phyloP scores from a whole-genome alignment of 129 eudicot genomes.

The Flaveria linearis region DNA sequence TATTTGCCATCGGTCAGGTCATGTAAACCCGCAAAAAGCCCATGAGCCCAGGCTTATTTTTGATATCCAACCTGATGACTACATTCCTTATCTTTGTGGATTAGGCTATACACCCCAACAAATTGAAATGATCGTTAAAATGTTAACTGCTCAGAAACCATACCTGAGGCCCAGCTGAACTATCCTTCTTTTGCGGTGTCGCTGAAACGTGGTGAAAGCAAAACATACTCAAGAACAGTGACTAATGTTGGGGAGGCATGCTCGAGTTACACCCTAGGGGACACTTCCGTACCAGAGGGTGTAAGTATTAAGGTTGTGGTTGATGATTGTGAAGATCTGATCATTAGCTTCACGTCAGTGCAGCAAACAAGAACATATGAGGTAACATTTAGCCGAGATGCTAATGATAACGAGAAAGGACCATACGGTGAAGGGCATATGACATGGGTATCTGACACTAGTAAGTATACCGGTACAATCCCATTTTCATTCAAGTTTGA shows the following conservation, averaged over 20 bases:
- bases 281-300: slow-evolving; percentile 30
- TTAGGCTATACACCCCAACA: slow-evolving; percentile 41
- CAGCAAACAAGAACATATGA: slow-evolving; percentile 39
- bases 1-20: slow-evolving; percentile 58
- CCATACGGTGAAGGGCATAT: slow-evolving; percentile 43
- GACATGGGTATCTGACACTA: slow-evolving; percentile 35
- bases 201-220: slow-evolving; percentile 19
- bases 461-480: slow-evolving; percentile 39
- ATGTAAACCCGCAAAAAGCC: slow-evolving; percentile 56
- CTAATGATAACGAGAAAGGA: not conserved
- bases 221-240: slow-evolving; percentile 44
- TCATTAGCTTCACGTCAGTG: slow-evolving; percentile 34
- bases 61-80: slow-evolving; percentile 54
- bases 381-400: slow-evolving; percentile 35
- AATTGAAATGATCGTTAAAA: slow-evolving; percentile 22
- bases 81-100: slow-evolving; percentile 62
- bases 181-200: slow-evolving; percentile 59
- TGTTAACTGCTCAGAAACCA: slow-evolving; percentile 35
- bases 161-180: slow-evolving; percentile 53
- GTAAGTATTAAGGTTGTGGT: slow-evolving; percentile 30
- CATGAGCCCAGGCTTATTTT: slow-evolving; percentile 59
- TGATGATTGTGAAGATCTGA: not conserved
- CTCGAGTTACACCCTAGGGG: slow-evolving; percentile 26
- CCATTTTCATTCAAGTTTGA: slow-evolving; percentile 34
- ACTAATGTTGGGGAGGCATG: slow-evolving; percentile 51